A percentile compares a stretch with the other conserved stretches of the same genome.
phyloP scores from a whole-genome alignment of 805 yeast species.

The Candida multigemmis region DNA sequence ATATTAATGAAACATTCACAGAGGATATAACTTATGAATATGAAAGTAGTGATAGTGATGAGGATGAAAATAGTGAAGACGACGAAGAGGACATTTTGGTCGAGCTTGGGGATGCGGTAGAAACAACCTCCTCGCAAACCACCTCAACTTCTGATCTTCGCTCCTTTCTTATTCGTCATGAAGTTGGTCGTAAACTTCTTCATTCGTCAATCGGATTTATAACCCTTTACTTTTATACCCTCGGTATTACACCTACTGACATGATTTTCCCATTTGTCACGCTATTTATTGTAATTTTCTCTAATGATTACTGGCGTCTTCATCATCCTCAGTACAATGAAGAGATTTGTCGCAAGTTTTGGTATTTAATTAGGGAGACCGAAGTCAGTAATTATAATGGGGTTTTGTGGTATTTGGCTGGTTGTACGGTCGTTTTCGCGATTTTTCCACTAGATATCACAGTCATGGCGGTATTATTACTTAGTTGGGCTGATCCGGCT shows the following conservation, averaged over 20 bases:
- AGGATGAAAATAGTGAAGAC: conserved; percentile 6
- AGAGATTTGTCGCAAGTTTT: conserved; percentile 56
- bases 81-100: conserved; percentile 4
- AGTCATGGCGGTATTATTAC: conserved; percentile 62
- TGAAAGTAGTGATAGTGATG: conserved; percentile 9
- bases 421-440: conserved; percentile 62
- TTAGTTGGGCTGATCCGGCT: conserved; percentile 97
- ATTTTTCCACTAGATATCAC: conserved; percentile 75
- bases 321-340: conserved; percentile 52
- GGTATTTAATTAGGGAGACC: conserved; percentile 76
- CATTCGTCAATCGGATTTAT: conserved; percentile 86
- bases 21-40: no score
- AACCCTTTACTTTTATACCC: conserved; percentile 63
- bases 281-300: conserved; percentile 47
- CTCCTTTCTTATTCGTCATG: conserved; percentile 62
- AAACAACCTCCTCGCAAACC: neutral
- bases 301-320: conserved; percentile 64
- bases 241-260: conserved; percentile 44
- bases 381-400: conserved; percentile 76
- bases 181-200: conserved; percentile 77
- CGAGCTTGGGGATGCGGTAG: neutral
- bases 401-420: conserved; percentile 78
- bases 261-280: conserved; percentile 53
- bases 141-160: conserved; percentile 3
- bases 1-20: conserved; percentile 18